These are phyloP conservation scores for Pleurotus giganteus DNA, from an alignment of 768 basidiomycete species.

Conservation along the genomic window DNA sequence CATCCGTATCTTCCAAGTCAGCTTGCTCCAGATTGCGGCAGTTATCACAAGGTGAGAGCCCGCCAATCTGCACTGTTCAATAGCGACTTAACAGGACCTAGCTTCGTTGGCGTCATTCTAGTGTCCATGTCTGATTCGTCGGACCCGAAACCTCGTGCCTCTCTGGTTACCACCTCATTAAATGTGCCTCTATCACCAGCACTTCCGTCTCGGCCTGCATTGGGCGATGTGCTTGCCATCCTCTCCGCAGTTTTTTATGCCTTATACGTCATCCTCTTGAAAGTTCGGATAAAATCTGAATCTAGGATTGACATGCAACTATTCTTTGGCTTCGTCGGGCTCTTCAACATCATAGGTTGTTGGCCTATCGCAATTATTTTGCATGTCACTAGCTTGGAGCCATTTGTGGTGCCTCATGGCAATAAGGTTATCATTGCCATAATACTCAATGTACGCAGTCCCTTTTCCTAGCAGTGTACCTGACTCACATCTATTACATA, in stretches of 20 bases:
- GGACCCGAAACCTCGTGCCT: constrained; percentile 22
- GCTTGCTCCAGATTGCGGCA: constrained; percentile 43
- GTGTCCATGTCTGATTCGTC: constrained; percentile 86
- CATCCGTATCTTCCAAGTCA: background rate
- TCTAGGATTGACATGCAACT: constrained; percentile 89
- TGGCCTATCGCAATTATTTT: constrained; percentile 81
- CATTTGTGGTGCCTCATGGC: constrained; percentile 67
- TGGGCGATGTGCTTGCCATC: constrained; percentile 84
- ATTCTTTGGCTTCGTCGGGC: constrained; percentile 92
- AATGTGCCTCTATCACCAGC: background rate
- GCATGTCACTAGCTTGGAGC: constrained; percentile 69
- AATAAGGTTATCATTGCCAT: constrained; percentile 32
- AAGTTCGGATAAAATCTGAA: constrained; percentile 79
- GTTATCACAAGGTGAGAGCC: constrained; percentile 70
- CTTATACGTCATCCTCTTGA: constrained; percentile 84
- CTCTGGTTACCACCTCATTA: constrained; percentile 16
- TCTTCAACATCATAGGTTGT: constrained; percentile 74
- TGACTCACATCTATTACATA: constrained; percentile 24
- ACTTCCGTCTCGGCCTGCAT: constrained; percentile 35
- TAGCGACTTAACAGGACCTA: constrained; percentile 23
- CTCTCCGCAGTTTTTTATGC: constrained; percentile 89
- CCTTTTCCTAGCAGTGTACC: background rate
- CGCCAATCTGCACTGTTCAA: background rate
- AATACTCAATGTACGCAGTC: constrained; percentile 33
- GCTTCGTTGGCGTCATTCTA: constrained; percentile 79